Evolutionary conservation across 2,329 filamentous ascomycete genomes (phyloP).

Genomic region (Fusarium nematophilum): DNA sequence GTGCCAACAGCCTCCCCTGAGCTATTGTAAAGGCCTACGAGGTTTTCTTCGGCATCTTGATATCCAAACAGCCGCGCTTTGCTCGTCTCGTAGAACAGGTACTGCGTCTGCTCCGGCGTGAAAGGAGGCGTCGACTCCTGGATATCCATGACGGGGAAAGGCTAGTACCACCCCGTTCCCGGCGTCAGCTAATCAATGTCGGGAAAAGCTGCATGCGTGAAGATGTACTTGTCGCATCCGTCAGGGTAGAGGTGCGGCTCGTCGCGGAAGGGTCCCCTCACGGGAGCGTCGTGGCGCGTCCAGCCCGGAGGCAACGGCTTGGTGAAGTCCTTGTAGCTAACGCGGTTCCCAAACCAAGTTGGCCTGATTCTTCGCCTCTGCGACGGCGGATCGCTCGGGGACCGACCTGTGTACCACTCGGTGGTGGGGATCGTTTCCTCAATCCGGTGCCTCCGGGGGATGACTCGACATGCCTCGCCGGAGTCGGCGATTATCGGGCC

Average conservation of each 20-base stretch:
- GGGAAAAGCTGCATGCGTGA: neutral
- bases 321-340: neutral
- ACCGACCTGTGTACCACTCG: constrained; percentile 8
- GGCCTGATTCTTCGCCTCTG: constrained; percentile 6
- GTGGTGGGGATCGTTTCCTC: constrained; percentile 9
- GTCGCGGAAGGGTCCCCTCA: rapidly evolving
- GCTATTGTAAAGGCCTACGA: neutral
- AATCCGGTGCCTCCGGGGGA: neutral
- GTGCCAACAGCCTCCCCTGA: neutral
- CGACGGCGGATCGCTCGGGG: neutral
- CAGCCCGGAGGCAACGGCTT: constrained; percentile 6
- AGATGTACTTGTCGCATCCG: constrained; percentile 3
- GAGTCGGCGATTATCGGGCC: neutral
- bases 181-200: neutral
- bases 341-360: constrained; percentile 10
- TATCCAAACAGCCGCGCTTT: neutral
- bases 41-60: neutral
- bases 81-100: constrained; percentile 12
- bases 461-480: neutral
- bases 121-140: constrained; percentile 1
- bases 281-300: constrained; percentile 5
- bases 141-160: constrained; percentile 7
- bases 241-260: neutral
- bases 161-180: constrained; percentile 3
- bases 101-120: constrained; percentile 24